Base-by-base conservation (phyloP, 495 filamentous ascomycete genomes). In the Bacidia rubella region DNA sequence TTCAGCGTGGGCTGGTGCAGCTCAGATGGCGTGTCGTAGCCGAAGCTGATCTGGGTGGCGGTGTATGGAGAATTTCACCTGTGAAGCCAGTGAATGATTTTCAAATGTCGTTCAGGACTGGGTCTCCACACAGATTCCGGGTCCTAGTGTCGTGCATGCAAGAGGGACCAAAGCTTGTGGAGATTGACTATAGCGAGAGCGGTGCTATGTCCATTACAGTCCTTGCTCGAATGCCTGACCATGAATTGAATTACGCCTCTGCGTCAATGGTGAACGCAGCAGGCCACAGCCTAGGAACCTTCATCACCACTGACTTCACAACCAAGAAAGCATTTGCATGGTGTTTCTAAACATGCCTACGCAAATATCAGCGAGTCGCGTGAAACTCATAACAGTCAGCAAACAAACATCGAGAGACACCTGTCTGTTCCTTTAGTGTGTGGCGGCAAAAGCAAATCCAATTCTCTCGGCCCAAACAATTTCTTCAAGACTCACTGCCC, bases 91-190 rank as follows among this genome's bases (percentile, higher is more conserved):
- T 63, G 12, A 50, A 62, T 49, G n/a, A 19, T 11, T 19, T 11
- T 22, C 47, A 39, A 10, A 20, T 12, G 19, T 7, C 22, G 15
- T 35, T 35, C 7, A 9, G 9, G 19, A n/a, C 41, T 17, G 41
- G 41, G 7, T 22, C 27, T 2, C 57, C 47, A 5, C 70, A 66
- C 62, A 64, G 48, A 12, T 74, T 74, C 9, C 57, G 75, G 43
- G 73, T 97, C 22, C 68, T 98, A 52, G 92, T 83, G 12, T 92
- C 86, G 46, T 96, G 90, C 61, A 97, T 97, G 92, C 85, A 95
- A 68, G 86, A 81, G 1, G 92, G 92, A 12, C 76, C 76, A 22
- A 74, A 81, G 53, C 62, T 97, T 22, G 67, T 98, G 2, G 65
- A 74, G 47, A 61, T 90, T 25, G 62, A 51, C 11, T 58, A 62